Conservation (phyloP, 2,329 filamentous ascomycete species). For the Aspergillus awamori region DNA sequence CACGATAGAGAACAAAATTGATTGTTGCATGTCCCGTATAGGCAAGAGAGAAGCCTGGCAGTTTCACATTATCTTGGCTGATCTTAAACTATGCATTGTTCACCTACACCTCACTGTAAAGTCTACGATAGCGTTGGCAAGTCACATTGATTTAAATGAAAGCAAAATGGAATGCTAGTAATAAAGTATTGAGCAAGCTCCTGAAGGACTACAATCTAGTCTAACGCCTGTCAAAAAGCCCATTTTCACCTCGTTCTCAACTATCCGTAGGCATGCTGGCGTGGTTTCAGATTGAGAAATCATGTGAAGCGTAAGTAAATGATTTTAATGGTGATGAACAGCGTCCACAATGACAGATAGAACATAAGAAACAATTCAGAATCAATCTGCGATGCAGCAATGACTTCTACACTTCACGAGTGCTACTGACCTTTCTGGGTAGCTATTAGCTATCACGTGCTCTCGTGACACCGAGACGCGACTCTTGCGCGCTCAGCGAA, state of each 20-base stretch:
- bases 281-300: too few species aligned
- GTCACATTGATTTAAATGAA: background rate
- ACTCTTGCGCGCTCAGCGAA: slow-evolving; percentile 16
- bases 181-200: too few species aligned
- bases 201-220: too few species aligned
- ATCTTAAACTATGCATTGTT: background rate
- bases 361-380: too few species aligned
- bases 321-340: too few species aligned
- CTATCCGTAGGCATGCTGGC: too few species aligned
- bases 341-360: too few species aligned
- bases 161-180: background rate
- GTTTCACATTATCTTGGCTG: background rate
- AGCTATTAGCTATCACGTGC: slow-evolving; percentile 24
- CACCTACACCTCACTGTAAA: background rate
- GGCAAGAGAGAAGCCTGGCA: background rate
- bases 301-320: too few species aligned
- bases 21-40: background rate
- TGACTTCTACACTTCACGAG: background rate
- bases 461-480: slow-evolving; percentile 25
- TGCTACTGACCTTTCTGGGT: background rate
- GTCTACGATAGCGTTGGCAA: background rate
- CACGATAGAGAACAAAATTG: background rate
- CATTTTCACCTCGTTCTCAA: too few species aligned
- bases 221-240: too few species aligned
- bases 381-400: too few species aligned